Conservation (phyloP, 2,329 filamentous ascomycete genomes). For the Davidsoniella eucalypti region DNA sequence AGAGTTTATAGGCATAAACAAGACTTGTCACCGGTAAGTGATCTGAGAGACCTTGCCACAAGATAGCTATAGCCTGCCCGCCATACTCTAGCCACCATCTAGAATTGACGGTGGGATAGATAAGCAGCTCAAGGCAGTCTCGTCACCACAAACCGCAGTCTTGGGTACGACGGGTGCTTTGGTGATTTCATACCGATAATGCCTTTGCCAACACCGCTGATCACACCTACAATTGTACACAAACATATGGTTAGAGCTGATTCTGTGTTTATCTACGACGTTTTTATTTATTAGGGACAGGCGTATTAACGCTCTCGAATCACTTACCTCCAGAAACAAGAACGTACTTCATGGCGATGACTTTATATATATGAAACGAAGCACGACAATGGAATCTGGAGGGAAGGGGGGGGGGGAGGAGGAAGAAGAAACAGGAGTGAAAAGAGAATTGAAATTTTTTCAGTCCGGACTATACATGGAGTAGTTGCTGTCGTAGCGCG, state of each 20-base stretch:
- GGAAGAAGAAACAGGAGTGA: conserved; percentile 10
- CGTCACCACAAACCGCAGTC: background rate
- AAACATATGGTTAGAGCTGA: conserved; percentile 2
- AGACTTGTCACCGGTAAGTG: background rate
- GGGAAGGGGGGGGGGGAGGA: conserved; percentile 12
- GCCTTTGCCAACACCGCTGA: conserved; percentile 32
- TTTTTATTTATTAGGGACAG: conserved; percentile 13
- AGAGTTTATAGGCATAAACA: background rate
- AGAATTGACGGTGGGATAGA: background rate
- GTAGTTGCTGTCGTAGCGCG: conserved; percentile 1
- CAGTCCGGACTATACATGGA: conserved; percentile 10
- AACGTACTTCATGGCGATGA: conserved; percentile 58
- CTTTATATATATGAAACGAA: conserved; percentile 5
- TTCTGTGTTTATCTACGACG: background rate
- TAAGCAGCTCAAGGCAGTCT: background rate
- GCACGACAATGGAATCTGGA: conserved; percentile 11
- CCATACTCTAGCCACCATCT: background rate
- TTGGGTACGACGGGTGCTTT: background rate
- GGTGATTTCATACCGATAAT: conserved; percentile 15
- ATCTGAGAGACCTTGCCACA: background rate
- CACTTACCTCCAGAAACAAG: conserved; percentile 55
- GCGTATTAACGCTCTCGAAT: conserved; percentile 9
- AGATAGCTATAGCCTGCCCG: background rate
- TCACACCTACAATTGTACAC: conserved; percentile 20
- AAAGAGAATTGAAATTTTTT: conserved; percentile 8